Base-by-base conservation (phyloP, 2,329 filamentous ascomycete species). In the Colletotrichum caudatum region DNA sequence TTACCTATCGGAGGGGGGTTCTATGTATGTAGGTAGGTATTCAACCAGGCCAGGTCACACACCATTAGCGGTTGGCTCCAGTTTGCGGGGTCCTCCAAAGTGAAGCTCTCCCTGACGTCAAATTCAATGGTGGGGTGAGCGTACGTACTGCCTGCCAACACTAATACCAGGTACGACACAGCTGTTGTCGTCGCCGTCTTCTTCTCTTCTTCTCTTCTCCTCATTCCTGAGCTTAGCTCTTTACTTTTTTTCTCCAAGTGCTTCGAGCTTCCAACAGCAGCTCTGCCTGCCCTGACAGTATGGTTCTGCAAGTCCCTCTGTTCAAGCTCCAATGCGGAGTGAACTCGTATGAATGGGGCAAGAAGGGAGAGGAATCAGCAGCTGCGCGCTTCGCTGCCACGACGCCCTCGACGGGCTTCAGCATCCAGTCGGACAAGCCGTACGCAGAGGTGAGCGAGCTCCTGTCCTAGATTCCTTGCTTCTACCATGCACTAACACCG, bases 301-400 rank as follows among this genome's bases (percentile, higher is more conserved):
- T 72, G 70, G 70, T 72, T 44, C 85, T 95, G 88, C 92, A 93
- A 79, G 90, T 96, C 73, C 95, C 95, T 78, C 85, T 98, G 64
- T 88, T 97, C 80, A 91, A 94, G 76, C 90, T 98, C 75, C 91
- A 93, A 81, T 95, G 93, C 84, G 96, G 95, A 79, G 94, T 97
- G 79, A 98, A 98, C 83, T 98, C 95, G 82, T 99, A 99, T 81
- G 96, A 98, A 85, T 99, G 96, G 96, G 96, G 95, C 75, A 99
- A 99, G 87, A 89, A 94, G 79, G 96, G 96, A 78, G 89, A 89
- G 73, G 89, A 93, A 69, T 98, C 95, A 59, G 93, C 95, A 18
- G 96, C 95, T 62, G 96, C 96, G 74, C 93, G 91, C 77, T 98
- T 93, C 81, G 95, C 95, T 50, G 91, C 94, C 58, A 94, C 95